These are phyloP conservation scores for Epichloe aotearoae DNA, from an alignment of 2,329 filamentous ascomycete genomes.

Conservation along the genomic window DNA sequence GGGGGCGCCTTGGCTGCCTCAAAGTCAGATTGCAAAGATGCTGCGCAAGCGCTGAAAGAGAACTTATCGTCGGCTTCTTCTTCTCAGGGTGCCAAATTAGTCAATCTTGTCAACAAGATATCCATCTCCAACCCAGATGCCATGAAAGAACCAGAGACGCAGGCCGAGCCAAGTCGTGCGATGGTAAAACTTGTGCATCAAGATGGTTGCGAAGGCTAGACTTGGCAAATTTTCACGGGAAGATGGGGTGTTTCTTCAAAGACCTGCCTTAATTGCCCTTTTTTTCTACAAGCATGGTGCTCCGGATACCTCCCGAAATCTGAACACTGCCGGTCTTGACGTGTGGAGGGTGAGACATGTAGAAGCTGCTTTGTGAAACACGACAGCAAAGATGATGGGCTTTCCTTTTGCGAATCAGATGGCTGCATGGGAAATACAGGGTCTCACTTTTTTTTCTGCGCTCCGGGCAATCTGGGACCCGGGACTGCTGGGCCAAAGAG, in stretches of 20 bases:
- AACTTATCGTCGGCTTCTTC: background rate
- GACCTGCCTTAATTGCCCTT: no score
- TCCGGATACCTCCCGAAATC: background rate
- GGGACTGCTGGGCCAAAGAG: no score
- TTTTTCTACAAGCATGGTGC: background rate
- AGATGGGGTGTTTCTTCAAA: no score
- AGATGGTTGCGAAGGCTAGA: no score
- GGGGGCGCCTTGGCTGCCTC: background rate
- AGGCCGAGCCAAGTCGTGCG: background rate
- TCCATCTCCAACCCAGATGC: background rate
- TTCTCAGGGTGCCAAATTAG: background rate
- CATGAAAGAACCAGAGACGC: background rate
- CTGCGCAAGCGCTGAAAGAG: background rate
- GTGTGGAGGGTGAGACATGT: background rate
- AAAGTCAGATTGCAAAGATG: background rate
- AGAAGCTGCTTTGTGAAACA: background rate
- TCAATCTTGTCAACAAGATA: constrained; percentile 1
- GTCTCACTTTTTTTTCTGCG: background rate
- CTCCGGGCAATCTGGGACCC: no score
- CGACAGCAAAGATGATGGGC: background rate
- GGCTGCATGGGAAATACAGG: background rate
- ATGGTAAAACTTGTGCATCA: no score
- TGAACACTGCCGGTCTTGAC: background rate
- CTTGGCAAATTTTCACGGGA: no score
- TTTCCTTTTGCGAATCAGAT: background rate